These are phyloP conservation scores for Proliferodiscus dingleyae DNA, from an alignment of 2,329 filamentous ascomycete genomes.

Conservation along the genomic window DNA sequence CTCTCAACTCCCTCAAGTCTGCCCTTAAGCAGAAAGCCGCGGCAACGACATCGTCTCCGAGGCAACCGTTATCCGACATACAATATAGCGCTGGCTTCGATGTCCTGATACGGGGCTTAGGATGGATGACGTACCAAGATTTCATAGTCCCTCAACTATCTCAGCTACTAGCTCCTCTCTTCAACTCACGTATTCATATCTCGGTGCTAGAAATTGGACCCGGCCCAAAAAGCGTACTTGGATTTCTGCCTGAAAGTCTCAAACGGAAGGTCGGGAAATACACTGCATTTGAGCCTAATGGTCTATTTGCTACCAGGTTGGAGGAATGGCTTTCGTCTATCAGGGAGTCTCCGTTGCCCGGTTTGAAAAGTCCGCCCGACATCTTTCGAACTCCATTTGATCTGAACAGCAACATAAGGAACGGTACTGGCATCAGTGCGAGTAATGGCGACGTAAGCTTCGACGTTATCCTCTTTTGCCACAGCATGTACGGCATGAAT, in stretches of 20 bases:
- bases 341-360: slow-evolving; percentile 36
- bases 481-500: slow-evolving; percentile 59
- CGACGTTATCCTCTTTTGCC: slow-evolving; percentile 56
- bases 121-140: slow-evolving; percentile 22
- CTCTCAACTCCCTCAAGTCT: slow-evolving; percentile 15
- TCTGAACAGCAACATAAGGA: slow-evolving; percentile 25
- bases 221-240: slow-evolving; percentile 51
- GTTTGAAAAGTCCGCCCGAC: slow-evolving; percentile 34
- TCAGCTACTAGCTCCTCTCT: slow-evolving; percentile 30
- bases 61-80: slow-evolving; percentile 15
- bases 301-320: slow-evolving; percentile 38
- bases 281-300: slow-evolving; percentile 40
- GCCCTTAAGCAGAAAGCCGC: slow-evolving; percentile 14
- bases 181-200: slow-evolving; percentile 37
- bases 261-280: slow-evolving; percentile 46
- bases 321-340: slow-evolving; percentile 37
- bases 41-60: slow-evolving; percentile 6
- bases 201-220: slow-evolving; percentile 57
- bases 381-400: slow-evolving; percentile 39
- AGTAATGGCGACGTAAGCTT: slow-evolving; percentile 36
- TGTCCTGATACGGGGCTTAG: slow-evolving; percentile 15
- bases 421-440: slow-evolving; percentile 17
- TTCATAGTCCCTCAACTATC: slow-evolving; percentile 24
- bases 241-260: slow-evolving; percentile 38
- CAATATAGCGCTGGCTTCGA: slow-evolving; percentile 21